A percentile compares a stretch with the other conserved stretches of the same genome.
phyloP scores from a whole-genome alignment of 192 early-diverging fungal genomes.

The Linnemannia exigua region DNA sequence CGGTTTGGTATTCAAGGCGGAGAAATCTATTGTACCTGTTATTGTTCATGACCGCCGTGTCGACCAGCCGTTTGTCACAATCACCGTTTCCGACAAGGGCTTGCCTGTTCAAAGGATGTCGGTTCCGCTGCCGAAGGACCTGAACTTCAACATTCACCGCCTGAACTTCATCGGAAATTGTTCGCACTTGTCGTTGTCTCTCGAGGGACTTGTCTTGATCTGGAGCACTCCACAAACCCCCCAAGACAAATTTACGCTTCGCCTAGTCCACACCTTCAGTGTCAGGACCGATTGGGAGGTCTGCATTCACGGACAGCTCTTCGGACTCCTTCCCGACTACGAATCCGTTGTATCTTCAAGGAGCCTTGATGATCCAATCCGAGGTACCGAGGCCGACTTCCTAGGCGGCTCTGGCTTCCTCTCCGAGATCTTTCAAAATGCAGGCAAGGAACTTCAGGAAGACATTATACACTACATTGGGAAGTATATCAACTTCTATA shows the following conservation, averaged over 20 bases:
- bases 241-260: not conserved
- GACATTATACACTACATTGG: conserved; percentile 16
- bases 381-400: no score
- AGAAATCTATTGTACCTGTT: not conserved
- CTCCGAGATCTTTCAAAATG: conserved; percentile 7
- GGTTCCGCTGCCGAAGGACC: not conserved
- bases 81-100: not conserved
- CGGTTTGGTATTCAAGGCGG: not conserved
- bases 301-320: conserved; percentile 17
- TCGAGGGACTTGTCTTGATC: not conserved
- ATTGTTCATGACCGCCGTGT: not conserved
- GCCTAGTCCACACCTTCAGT: not conserved
- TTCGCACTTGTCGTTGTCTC: not conserved
- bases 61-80: not conserved
- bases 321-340: no score
- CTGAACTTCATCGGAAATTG: not conserved
- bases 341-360: no score
- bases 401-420: no score
- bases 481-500: conserved; percentile 21
- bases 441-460: conserved; percentile 10
- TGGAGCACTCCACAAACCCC: not conserved
- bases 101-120: not conserved
- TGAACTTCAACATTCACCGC: not conserved
- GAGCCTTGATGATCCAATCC: not conserved
- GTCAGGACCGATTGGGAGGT: conserved; percentile 11